These are phyloP conservation scores for Ulmus americana DNA, from an alignment of 331 rosid genomes.

Conservation along the genomic window DNA sequence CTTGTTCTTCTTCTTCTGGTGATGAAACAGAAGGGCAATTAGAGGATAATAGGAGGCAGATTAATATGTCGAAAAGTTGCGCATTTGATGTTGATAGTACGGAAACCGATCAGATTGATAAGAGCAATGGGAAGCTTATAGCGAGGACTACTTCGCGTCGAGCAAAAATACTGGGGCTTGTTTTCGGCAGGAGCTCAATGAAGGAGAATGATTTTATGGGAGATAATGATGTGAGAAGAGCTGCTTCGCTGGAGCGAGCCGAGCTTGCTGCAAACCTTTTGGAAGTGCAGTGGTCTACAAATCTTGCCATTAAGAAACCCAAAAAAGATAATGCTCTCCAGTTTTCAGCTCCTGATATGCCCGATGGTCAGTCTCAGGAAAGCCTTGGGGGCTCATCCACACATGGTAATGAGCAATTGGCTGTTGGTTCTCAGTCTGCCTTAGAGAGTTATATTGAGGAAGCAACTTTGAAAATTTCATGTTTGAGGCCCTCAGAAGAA, in stretches of 20 bases:
- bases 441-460: conserved; percentile 19
- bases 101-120: conserved; percentile 30
- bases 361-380: conserved; percentile 10
- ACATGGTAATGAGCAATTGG: conserved; percentile 19
- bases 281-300: conserved; percentile 87
- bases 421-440: conserved; percentile 6
- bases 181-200: conserved; percentile 48
- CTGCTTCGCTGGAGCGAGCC: conserved; percentile 56
- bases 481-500: conserved; percentile 19
- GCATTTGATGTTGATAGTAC: conserved; percentile 26
- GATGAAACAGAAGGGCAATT: conserved; percentile 39
- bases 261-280: conserved; percentile 70
- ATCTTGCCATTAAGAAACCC: conserved; percentile 31
- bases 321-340: conserved; percentile 21
- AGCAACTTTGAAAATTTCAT: conserved; percentile 15
- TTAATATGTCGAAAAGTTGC: conserved; percentile 34
- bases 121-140: conserved; percentile 28
- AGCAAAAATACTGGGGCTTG: conserved; percentile 42
- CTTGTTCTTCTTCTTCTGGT: conserved; percentile 44
- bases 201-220: conserved; percentile 31
- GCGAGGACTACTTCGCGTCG: conserved; percentile 37
- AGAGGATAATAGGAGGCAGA: conserved; percentile 21
- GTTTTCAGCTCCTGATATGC: conserved; percentile 16
- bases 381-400: conserved; percentile 22
- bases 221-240: conserved; percentile 21